Evolutionary conservation across 192 early-diverging fungal species (phyloP), one percentile per base, ranked within the genome.

Genomic region (Rhizophagus sp.): DNA sequence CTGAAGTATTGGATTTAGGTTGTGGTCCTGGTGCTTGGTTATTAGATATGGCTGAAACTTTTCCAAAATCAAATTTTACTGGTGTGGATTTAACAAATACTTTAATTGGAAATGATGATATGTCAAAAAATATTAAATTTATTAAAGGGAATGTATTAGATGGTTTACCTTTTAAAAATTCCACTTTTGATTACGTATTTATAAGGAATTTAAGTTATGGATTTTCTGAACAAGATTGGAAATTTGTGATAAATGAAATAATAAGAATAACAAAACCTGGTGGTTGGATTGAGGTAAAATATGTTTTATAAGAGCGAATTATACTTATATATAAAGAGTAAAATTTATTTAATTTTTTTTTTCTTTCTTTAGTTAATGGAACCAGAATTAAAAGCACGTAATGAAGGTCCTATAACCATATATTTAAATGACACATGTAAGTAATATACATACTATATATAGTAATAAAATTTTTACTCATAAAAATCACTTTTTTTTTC

Each of bases 31-130:
- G 82, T 41, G 78, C 76, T 78, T 85, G 84, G 84, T 49, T 83
- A 25, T 75, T 67, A 44, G 81, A 83, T 12, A 83, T 83, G 80
- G 84, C 80, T 6, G 61, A 36, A 39, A 44, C 63, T 17, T 81
- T 81, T 57, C 82, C 84, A n/a, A 79, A 81, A 39, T 85, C 84
- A 4, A 80, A 85, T 19, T 85, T 83, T 76, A 76, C 71, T n/a
- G 84, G 84, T 22, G 76, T 79, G 50, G 84, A 85, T 49, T 34
- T 75, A 33, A 17, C n/a, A 5, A 65, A 72, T n/a, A 73, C 80
- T 12, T 83, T 75, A 52, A 72, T 78, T 52, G 75, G 71, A 10
- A 82, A 78, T 79, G 78, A 57, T 34, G n/a, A 13, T 30, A 30
- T 30, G 30, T 30, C 30, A 73, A 73, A 24, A 4, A 47, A 62